Conservation (phyloP, 176 grass and related monocot species). For the Bothriochloa decipiens region DNA sequence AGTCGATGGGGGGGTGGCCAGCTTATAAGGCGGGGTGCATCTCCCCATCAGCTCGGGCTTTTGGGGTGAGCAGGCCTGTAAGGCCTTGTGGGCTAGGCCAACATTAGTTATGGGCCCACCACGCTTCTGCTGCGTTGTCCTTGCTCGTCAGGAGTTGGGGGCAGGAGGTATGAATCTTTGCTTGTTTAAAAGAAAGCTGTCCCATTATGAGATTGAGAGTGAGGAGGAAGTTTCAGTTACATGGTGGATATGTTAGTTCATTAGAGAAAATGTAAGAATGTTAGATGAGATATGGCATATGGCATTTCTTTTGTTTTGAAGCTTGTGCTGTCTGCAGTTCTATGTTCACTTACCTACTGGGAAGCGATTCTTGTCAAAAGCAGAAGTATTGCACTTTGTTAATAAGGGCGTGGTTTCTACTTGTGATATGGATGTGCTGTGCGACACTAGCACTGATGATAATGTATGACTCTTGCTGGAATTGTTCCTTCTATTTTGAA, state of each 20-base stretch:
- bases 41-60: too few species aligned
- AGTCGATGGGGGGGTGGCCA: too few species aligned
- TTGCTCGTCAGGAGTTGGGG: too few species aligned
- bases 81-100: too few species aligned
- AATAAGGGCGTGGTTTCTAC: slow-evolving; percentile 44
- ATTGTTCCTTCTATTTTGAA: slow-evolving; percentile 30
- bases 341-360: slow-evolving; percentile 52
- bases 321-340: slow-evolving; percentile 44
- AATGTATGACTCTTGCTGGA: slow-evolving; percentile 41
- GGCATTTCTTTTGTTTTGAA: background rate
- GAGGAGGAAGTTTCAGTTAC: background rate
- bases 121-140: too few species aligned
- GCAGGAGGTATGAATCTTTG: background rate
- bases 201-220: background rate
- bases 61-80: too few species aligned
- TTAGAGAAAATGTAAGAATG: background rate
- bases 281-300: background rate
- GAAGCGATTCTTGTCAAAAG: slow-evolving; percentile 51
- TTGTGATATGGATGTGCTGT: slow-evolving; percentile 41
- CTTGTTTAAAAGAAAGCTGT: background rate
- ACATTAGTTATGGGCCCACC: too few species aligned
- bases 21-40: too few species aligned
- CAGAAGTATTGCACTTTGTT: slow-evolving; percentile 50
- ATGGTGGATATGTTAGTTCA: background rate
- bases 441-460: slow-evolving; percentile 40